These are phyloP conservation scores for Shiraia sp. DNA, from an alignment of 2,329 filamentous ascomycete genomes.

Conservation along the genomic window DNA sequence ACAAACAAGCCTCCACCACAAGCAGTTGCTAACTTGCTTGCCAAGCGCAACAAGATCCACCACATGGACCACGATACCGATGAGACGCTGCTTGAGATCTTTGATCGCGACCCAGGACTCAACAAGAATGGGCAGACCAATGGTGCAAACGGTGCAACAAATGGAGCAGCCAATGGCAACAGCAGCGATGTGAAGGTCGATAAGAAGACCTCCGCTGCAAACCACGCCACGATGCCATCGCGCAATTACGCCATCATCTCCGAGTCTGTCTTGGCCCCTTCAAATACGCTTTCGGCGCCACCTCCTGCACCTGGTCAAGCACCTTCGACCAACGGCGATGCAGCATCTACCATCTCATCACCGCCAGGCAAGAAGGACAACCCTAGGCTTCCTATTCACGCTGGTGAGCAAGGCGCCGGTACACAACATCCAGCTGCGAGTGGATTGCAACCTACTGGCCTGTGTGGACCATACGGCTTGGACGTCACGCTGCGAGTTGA, in stretches of 20 bases:
- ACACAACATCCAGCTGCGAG: constrained; percentile 74
- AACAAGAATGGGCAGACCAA: constrained; percentile 23
- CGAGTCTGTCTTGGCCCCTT: constrained; percentile 48
- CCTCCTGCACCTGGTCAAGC: constrained; percentile 25
- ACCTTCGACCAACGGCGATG: constrained; percentile 30
- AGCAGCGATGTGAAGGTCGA: constrained; percentile 33
- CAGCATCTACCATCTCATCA: constrained; percentile 29
- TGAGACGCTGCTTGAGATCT: constrained; percentile 66
- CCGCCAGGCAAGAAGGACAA: constrained; percentile 55
- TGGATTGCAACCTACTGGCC: constrained; percentile 46
- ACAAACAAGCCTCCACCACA: constrained; percentile 70
- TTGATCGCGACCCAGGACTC: constrained; percentile 61
- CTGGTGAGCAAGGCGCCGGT: constrained; percentile 77
- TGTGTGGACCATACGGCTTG: constrained; percentile 50
- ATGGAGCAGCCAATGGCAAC: constrained; percentile 18
- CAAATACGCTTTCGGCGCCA: constrained; percentile 20
- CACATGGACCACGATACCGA: constrained; percentile 65
- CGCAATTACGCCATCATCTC: constrained; percentile 68
- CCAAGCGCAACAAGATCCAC: constrained; percentile 67
- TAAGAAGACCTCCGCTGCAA: constrained; percentile 69
- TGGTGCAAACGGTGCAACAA: constrained; percentile 17
- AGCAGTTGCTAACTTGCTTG: constrained; percentile 67
- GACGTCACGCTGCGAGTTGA: constrained; percentile 56
- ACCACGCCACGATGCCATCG: constrained; percentile 82
- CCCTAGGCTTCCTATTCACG: constrained; percentile 69